Conservation (phyloP, 805 yeast species). For the Nakazawaea siamensis region DNA sequence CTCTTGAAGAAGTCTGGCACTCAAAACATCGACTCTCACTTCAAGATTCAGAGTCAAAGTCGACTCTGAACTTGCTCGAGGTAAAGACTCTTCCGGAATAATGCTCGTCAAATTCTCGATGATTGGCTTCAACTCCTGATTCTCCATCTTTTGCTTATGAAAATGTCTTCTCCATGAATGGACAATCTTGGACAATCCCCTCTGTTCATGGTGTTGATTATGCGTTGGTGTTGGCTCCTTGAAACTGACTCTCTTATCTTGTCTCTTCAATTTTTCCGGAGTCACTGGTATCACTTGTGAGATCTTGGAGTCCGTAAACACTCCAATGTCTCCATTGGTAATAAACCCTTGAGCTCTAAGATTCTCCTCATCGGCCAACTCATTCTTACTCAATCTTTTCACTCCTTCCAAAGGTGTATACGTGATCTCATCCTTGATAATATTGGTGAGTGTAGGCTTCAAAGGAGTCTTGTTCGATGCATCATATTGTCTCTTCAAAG, state of each 20-base stretch:
- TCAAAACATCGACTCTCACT: constrained; percentile 48
- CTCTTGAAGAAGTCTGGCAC: constrained; percentile 67
- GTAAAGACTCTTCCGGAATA: constrained; percentile 10
- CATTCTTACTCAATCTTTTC: constrained; percentile 14
- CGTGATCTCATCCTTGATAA: constrained; percentile 20
- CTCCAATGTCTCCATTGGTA: constrained; percentile 38
- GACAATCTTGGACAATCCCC: constrained; percentile 2
- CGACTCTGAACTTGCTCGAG: constrained; percentile 3
- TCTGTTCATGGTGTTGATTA: too few species aligned
- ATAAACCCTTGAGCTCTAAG: constrained; percentile 30
- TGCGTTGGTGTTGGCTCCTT: too few species aligned
- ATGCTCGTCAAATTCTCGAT: constrained; percentile 16
- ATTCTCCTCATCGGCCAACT: constrained; percentile 13
- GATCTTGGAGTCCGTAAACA: constrained; percentile 40
- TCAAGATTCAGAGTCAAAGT: constrained; percentile 13
- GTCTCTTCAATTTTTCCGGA: constrained; percentile 35
- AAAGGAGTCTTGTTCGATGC: constrained; percentile 3
- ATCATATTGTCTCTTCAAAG: constrained; percentile 14
- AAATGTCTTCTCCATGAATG: constrained; percentile 28
- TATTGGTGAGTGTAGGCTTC: constrained; percentile 13
- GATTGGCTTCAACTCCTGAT: constrained; percentile 13
- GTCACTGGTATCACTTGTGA: constrained; percentile 51
- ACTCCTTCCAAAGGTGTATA: constrained; percentile 26
- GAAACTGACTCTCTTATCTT: not conserved
- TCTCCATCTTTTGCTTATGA: constrained; percentile 11